Evolutionary conservation across 2,329 filamentous ascomycete genomes (phyloP), one percentile per base, ranked within the genome.

Genomic region (Phaeophleospora eucalypticola): DNA sequence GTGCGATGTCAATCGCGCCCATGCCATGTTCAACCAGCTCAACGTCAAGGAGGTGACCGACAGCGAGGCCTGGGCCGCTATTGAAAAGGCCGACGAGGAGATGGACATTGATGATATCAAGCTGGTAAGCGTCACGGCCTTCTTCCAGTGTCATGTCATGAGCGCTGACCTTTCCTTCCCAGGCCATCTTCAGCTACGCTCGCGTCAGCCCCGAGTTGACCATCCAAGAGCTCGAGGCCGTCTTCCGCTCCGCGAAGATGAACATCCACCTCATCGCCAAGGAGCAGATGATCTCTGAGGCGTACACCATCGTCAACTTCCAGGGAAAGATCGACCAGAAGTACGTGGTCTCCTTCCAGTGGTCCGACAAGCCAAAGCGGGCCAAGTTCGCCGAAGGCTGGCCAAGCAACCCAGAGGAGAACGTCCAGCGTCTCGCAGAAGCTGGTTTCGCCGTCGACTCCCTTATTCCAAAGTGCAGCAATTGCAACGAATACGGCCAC

Each of bases 271-370:
- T 88, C 43, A 83, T 87, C 54, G 80, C 80, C 4, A 61, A 86
- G 70, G 77, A 79, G 54, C 68, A 77, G 27, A 63, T 74, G 4
- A 65, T 85, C 21, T 62, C 73, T 0, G 61, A 68, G 1, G 80
- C 81, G 4, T 76, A 82, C 55, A 86, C 81, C 50, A 83, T 85
- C 66, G 84, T 87, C 79, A 83, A 87, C 53, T 69, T 87, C 1
- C 83, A 87, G 59, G 84, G 84, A 4, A 79, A 84, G 43, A 56
- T 70, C 15, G 70, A 73, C 47, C 72, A 74, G 61, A 71, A 73
- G 49, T 80, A 72, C 47, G 66, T 71, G 19, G 68, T 79, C 44
- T 70, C 70, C 0, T 74, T 76, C 60, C 77, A 71, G 59, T 72
- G 69, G 54, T 69, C 63, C 10, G 52, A 62, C 12, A 73, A 75